Percentiles rank a stretch among this genome's conserved stretches.
Evolutionary conservation across 2,329 filamentous ascomycete genomes (phyloP).

Genomic region (Trichoderma oligosporum): DNA sequence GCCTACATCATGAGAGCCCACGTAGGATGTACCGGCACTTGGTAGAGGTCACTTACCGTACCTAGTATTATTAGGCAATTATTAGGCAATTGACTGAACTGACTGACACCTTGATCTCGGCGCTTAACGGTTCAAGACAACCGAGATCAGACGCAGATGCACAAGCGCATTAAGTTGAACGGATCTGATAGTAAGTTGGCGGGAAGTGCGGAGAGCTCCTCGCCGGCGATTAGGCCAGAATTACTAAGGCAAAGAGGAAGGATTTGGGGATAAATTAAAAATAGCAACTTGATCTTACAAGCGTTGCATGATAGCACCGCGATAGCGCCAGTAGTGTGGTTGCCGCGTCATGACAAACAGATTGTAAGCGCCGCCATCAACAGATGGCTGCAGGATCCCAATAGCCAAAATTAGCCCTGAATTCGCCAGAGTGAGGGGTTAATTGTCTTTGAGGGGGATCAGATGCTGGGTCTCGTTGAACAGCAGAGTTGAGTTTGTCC

Average conservation of each 20-base stretch:
- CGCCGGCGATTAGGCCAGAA: conserved; percentile 18
- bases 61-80: too few relatives aligned
- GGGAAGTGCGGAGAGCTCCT: neutral
- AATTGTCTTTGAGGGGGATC: conserved; percentile 8
- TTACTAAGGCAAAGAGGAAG: neutral
- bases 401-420: conserved; percentile 23
- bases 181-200: neutral
- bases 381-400: conserved; percentile 1
- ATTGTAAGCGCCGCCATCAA: conserved; percentile 21
- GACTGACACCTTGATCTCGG: neutral
- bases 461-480: neutral
- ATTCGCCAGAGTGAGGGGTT: conserved; percentile 18
- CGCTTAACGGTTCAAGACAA: conserved; percentile 15
- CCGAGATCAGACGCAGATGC: conserved; percentile 13
- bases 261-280: conserved; percentile 35
- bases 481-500: neutral
- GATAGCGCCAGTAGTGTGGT: conserved; percentile 26
- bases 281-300: conserved; percentile 28
- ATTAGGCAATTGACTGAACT: too few relatives aligned
- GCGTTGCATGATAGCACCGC: conserved; percentile 22
- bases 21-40: neutral
- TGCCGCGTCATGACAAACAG: conserved; percentile 16
- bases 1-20: neutral
- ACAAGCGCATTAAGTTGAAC: neutral
- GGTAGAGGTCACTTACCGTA: too few relatives aligned